phyloP scores from a whole-genome alignment of 345 rosid genomes.

The Pugionium cornutum region DNA sequence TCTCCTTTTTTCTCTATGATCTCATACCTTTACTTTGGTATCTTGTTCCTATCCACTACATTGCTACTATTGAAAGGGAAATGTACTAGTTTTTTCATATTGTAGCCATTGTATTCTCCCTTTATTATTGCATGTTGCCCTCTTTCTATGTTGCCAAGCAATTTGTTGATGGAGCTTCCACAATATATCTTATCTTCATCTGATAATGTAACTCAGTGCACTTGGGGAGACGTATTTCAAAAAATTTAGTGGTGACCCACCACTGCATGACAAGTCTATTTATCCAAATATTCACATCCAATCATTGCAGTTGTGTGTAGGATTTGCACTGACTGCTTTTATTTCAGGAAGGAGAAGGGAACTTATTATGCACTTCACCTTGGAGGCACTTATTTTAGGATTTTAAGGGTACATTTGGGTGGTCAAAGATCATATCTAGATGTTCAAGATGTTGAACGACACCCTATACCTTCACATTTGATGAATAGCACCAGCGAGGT shows the following conservation, averaged over 20 bases:
- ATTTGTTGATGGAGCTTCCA: not conserved
- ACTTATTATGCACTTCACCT: constrained; percentile 32
- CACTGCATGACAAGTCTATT: not conserved
- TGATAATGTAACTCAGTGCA: not conserved
- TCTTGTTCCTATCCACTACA: constrained; percentile 41
- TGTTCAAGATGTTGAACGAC: constrained; percentile 60
- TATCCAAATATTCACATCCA: not conserved
- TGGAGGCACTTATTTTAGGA: constrained; percentile 90
- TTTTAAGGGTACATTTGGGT: constrained; percentile 77
- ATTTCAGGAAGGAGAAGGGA: constrained; percentile 82
- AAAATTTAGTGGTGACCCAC: not conserved
- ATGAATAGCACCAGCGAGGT: constrained; percentile 81
- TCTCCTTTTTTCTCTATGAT: constrained; percentile 23
- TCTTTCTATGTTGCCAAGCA: not conserved
- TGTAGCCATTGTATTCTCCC: constrained; percentile 26
- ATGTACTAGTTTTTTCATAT: constrained; percentile 23
- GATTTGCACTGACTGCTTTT: constrained; percentile 31
- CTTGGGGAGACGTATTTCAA: not conserved
- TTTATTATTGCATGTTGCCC: constrained; percentile 17
- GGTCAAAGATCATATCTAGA: constrained; percentile 66
- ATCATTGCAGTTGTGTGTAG: constrained; percentile 15
- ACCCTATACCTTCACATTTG: constrained; percentile 67
- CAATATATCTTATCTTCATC: not conserved
- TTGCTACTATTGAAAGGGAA: constrained; percentile 28
- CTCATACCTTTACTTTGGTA: constrained; percentile 39